Conservation (phyloP, 371 early-diverging fungal genomes). For the Mortierella sp. region DNA sequence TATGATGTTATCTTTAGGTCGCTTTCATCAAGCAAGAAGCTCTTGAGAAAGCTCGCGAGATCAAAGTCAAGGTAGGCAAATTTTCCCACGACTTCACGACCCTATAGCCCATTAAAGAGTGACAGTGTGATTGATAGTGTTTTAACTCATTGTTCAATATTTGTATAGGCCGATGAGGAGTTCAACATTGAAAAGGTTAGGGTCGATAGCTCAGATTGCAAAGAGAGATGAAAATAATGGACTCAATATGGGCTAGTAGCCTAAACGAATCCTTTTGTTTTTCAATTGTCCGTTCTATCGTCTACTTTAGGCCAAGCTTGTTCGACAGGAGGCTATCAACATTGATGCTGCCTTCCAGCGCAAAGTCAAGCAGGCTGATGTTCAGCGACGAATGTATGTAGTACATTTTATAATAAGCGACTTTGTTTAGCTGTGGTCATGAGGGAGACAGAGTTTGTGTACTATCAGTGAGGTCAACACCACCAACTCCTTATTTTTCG, state of each 20-base stretch:
- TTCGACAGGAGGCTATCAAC: conserved; percentile 90
- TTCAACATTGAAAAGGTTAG: conserved; percentile 98
- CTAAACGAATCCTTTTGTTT: not conserved
- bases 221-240: not conserved
- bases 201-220: conserved; percentile 8
- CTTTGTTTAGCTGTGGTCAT: conserved; percentile 13
- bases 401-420: not conserved
- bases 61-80: conserved; percentile 91
- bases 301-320: conserved; percentile 82
- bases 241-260: not conserved
- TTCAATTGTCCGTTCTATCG: not conserved
- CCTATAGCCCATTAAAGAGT: not conserved
- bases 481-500: conserved; percentile 6
- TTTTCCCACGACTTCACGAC: not conserved
- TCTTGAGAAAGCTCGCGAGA: conserved; percentile 96
- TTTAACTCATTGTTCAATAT: not conserved
- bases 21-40: conserved; percentile 99
- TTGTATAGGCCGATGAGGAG: conserved; percentile 92
- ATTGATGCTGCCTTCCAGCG: conserved; percentile 92
- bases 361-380: conserved; percentile 92
- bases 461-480: conserved; percentile 10
- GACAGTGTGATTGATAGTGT: not conserved
- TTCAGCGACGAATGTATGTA: conserved; percentile 87
- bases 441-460: not conserved
- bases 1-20: conserved; percentile 61